A percentile compares a stretch with the other conserved stretches of the same genome.
Conservation (phyloP, 129 eudicot genomes). For the Pulicaria dysenterica region DNA sequence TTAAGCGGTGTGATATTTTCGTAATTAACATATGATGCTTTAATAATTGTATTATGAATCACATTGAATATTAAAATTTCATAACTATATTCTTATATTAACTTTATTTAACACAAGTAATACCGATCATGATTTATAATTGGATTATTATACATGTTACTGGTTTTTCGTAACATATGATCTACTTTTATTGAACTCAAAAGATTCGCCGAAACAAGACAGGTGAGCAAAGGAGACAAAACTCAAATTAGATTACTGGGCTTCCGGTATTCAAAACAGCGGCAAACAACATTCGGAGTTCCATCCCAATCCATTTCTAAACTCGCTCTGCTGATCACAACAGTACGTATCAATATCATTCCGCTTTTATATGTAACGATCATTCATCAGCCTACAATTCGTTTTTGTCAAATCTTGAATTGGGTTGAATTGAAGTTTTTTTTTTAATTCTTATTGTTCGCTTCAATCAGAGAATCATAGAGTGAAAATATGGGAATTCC, state of each 20-base stretch:
- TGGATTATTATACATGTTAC: too few species aligned
- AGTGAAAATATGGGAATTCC: slow-evolving; percentile 54
- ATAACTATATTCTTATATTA: too few species aligned
- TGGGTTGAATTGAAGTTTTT: neutral
- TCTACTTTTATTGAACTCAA: too few species aligned
- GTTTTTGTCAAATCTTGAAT: neutral
- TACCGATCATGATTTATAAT: too few species aligned
- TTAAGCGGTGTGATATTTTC: too few species aligned
- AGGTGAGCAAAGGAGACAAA: neutral
- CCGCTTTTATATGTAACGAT: slow-evolving; percentile 10
- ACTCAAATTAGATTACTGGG: slow-evolving; percentile 19
- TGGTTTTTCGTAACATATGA: too few species aligned
- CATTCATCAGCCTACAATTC: slow-evolving; percentile 1
- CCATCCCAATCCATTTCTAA: neutral
- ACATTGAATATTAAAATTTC: too few species aligned
- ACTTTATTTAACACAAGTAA: too few species aligned
- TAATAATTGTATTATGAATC: too few species aligned
- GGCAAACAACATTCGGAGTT: neutral
- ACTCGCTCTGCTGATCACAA: neutral
- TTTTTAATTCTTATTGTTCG: neutral
- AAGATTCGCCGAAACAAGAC: too few species aligned
- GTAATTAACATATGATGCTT: too few species aligned
- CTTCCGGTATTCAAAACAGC: slow-evolving; percentile 8
- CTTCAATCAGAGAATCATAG: slow-evolving; percentile 5
- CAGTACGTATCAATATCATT: neutral